Percentiles rank a stretch among this genome's conserved stretches.
These are phyloP conservation scores for Ballota nigra DNA, from an alignment of 257 asterid species.

Conservation along the genomic window DNA sequence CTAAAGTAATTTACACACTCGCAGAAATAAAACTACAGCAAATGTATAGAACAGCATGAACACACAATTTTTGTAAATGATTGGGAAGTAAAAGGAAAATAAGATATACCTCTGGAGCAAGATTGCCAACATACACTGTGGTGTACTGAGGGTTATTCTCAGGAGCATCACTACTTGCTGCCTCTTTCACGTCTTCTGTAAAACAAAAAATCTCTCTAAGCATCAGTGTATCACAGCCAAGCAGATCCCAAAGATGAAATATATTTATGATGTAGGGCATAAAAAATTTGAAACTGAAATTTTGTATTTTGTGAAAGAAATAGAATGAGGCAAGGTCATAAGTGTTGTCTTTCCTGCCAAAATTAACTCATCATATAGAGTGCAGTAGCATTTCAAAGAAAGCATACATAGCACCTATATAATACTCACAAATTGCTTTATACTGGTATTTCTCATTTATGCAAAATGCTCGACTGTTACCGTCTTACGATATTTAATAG, in stretches of 20 bases:
- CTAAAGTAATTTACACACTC: not conserved
- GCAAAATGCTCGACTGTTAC: not conserved
- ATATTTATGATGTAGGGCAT: not conserved
- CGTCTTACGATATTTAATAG: not conserved
- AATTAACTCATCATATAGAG: not conserved
- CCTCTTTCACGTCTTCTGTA: conserved; percentile 83
- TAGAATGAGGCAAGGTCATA: not conserved
- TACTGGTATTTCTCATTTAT: not conserved
- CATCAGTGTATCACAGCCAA: not conserved
- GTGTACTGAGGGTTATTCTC: conserved; percentile 87
- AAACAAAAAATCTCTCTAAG: conserved; percentile 13
- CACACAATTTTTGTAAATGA: not conserved
- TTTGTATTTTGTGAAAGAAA: not conserved
- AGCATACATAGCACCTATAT: too few relatives aligned
- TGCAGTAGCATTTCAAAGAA: not conserved
- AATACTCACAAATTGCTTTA: conserved; percentile 2
- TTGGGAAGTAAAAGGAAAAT: not conserved
- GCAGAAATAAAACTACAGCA: not conserved
- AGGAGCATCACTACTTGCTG: conserved; percentile 69
- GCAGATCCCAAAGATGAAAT: conserved; percentile 2
- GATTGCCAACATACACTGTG: conserved; percentile 92
- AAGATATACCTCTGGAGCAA: conserved; percentile 76
- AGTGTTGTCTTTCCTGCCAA: not conserved
- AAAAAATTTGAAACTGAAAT: not conserved
- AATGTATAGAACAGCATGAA: not conserved